Percentiles rank a stretch among this genome's conserved stretches.
Conservation (phyloP, 2,329 filamentous ascomycete genomes). For the Fusarium sterilihyphosum region DNA sequence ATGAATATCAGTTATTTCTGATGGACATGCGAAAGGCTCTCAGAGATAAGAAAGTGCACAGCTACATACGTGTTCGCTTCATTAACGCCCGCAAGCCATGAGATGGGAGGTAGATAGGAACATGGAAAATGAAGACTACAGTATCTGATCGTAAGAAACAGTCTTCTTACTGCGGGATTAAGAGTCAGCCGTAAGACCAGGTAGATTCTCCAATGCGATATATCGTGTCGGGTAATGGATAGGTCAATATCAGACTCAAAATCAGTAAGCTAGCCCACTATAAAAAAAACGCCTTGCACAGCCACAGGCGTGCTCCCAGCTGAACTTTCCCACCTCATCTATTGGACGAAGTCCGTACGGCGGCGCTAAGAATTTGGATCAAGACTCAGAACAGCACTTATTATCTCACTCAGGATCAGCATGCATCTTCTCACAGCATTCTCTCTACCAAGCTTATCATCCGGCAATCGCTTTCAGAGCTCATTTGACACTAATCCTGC, state of each 20-base stretch:
- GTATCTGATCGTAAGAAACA: background rate
- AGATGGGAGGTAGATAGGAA: rapidly evolving
- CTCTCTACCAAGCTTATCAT: no score
- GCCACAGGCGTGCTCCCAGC: background rate
- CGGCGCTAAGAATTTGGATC: background rate
- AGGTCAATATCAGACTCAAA: rapidly evolving
- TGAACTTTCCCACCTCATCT: background rate
- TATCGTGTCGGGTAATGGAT: background rate
- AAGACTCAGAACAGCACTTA: no score
- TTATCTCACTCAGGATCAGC: background rate
- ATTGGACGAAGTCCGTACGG: background rate
- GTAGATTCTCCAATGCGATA: background rate
- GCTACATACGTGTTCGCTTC: constrained; percentile 11
- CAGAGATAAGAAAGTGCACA: background rate
- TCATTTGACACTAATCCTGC: background rate
- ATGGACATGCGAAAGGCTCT: constrained; percentile 4
- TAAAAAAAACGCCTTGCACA: background rate
- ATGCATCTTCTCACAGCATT: rapidly evolving
- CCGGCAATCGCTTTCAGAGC: rapidly evolving
- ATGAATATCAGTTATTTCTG: constrained; percentile 10
- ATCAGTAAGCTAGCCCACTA: background rate
- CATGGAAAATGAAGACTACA: background rate
- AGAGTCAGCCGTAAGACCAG: background rate
- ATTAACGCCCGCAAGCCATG: constrained; percentile 3
- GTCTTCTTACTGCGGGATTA: background rate